Conservation (phyloP, 331 rosid genomes). For the Quercus phellos region DNA sequence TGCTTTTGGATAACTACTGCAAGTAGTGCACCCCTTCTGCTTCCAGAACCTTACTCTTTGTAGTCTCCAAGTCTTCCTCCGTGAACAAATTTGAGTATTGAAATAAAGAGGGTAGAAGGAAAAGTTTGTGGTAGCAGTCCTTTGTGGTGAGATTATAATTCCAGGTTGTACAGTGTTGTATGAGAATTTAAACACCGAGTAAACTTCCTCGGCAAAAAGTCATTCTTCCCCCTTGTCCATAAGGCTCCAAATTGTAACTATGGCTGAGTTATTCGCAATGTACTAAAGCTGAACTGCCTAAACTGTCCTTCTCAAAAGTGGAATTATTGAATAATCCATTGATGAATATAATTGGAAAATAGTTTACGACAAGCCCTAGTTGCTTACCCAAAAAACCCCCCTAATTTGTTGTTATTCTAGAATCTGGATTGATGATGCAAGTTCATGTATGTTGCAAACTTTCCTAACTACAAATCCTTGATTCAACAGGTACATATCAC, state of each 20-base stretch:
- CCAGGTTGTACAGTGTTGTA: not conserved
- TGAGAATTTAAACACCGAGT: not conserved
- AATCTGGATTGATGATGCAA: not conserved
- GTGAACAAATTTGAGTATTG: not conserved
- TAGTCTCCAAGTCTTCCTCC: not conserved
- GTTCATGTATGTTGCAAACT: not conserved
- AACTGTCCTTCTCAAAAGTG: not conserved
- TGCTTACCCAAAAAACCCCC: no score
- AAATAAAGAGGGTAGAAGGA: not conserved
- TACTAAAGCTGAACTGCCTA: not conserved
- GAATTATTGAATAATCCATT: not conserved
- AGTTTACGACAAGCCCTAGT: not conserved
- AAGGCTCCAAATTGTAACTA: not conserved
- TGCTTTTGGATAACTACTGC: slow-evolving; percentile 17
- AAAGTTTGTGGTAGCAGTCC: not conserved
- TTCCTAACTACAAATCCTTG: not conserved
- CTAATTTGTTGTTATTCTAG: not conserved
- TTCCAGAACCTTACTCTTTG: not conserved
- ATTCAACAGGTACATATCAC: no score
- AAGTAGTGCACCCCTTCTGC: not conserved
- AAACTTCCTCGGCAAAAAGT: not conserved
- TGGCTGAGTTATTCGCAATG: not conserved
- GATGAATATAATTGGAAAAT: not conserved
- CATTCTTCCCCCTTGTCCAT: not conserved
- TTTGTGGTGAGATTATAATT: not conserved